These are phyloP conservation scores for Zizania palustris DNA, from an alignment of 202 grass and related monocot genomes.

Conservation along the genomic window DNA sequence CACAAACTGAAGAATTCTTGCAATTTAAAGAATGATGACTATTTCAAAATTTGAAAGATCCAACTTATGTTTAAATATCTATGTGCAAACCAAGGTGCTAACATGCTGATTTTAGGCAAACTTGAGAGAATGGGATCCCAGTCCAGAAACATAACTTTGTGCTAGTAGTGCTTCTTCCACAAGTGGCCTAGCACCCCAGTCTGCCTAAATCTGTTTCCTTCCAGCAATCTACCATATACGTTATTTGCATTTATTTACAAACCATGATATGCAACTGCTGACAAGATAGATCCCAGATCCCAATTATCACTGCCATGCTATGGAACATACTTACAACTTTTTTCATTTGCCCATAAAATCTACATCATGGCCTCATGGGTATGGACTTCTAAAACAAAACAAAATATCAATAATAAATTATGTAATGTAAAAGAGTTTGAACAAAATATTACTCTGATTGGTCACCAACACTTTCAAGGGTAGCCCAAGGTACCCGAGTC, in stretches of 20 bases:
- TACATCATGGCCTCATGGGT: not conserved
- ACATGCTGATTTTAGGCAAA: slow-evolving; percentile 22
- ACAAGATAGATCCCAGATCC: not conserved
- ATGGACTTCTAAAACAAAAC: slow-evolving; percentile 13
- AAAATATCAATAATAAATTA: slow-evolving; percentile 6
- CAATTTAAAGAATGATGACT: not conserved
- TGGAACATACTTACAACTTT: slow-evolving; percentile 23
- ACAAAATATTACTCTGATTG: slow-evolving; percentile 83
- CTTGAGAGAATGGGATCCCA: not conserved
- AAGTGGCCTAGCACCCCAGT: not conserved
- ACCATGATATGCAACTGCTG: not conserved
- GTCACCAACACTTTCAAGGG: slow-evolving; percentile 92
- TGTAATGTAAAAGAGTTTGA: slow-evolving; percentile 24
- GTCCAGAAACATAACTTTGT: not conserved
- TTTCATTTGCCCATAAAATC: slow-evolving; percentile 23
- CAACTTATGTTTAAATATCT: not conserved
- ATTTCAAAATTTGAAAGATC: slow-evolving; percentile 17
- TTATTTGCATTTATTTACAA: slow-evolving; percentile 10
- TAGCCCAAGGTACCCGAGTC: slow-evolving; percentile 93
- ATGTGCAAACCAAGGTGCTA: not conserved
- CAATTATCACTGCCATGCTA: slow-evolving; percentile 25
- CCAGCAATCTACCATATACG: too few relatives aligned
- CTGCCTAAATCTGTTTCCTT: not conserved
- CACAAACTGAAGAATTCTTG: not conserved
- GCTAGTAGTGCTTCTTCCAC: not conserved